Base-by-base conservation (phyloP, 2,329 filamentous ascomycete species). In the Apiospora marii region DNA sequence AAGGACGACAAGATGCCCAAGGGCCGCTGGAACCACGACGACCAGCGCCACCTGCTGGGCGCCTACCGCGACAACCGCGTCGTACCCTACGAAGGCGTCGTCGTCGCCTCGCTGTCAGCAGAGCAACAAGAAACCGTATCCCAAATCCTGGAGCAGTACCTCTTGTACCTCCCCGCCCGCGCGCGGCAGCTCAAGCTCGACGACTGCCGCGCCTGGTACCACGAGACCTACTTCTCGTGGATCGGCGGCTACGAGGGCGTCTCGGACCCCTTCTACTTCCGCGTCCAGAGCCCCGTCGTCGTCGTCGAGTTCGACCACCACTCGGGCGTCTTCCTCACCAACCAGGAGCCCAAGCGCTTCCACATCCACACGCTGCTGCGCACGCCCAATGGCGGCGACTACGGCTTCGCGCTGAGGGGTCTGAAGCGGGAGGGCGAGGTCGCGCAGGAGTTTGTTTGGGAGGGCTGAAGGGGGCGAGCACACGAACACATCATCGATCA, bases 281-380 rank as follows among this genome's bases (percentile, higher is more conserved):
- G 93, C 0, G 87, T 96, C 4, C 93, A 96, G 81, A 94, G 90
- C 75, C 93, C 93, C 0, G 92, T 95, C 0, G 85, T 94, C 0
- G 84, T 95, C 1, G 84, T 92, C 70, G 93, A 96, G 85, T 93
- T 96, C 77, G 93, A 95, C 77, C 92, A 94, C 78, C 93, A 95
- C 80, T 93, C 90, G 0, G 93, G 93, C 0, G 93, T 95, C 0
- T 95, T 95, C 76, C 81, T 96, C 77, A 90, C 87, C 1, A 96
- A 95, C 78, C 85, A 85, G 69, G 89, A 93, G 81, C 93, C 93
- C 0, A 91, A 90, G 44, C 93, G 93, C 81, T 96, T 94, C 77
- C 93, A 96, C 77, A 93, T 94, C 30, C 93, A 96, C 80, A 95
- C 93, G 0, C 82, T 94, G 70, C 82, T 94, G 74, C 82, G 93